These are phyloP conservation scores for Spirogloea muscicola DNA, from an alignment of 139 green algal species.

Conservation along the genomic window DNA sequence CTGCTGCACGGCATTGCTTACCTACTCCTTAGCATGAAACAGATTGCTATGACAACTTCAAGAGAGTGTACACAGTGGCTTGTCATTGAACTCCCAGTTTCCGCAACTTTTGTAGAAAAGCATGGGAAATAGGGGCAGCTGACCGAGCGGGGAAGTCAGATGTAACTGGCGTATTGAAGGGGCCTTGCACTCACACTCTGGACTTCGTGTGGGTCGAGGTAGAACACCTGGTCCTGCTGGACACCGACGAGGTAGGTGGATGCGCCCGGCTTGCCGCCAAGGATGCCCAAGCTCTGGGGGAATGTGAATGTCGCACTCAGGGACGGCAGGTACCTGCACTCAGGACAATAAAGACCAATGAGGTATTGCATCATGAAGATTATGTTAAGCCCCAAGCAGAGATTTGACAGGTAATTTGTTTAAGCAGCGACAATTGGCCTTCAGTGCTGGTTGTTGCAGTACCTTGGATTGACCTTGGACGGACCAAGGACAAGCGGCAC, in stretches of 20 bases:
- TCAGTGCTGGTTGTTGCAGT: neutral
- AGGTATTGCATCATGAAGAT: neutral
- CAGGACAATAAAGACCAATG: too few species aligned
- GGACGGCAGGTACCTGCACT: constrained; percentile 76
- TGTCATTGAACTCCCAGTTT: too few species aligned
- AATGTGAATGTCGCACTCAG: constrained; percentile 66
- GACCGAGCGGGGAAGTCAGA: too few species aligned
- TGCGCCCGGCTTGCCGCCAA: constrained; percentile 74
- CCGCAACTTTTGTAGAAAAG: too few species aligned
- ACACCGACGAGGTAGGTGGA: constrained; percentile 81
- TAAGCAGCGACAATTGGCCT: neutral
- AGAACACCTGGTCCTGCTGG: constrained; percentile 66
- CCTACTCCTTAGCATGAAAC: too few species aligned
- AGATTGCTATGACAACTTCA: too few species aligned
- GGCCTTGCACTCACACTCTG: too few species aligned
- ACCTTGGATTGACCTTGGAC: constrained; percentile 62
- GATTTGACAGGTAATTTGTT: neutral
- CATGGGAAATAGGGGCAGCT: too few species aligned
- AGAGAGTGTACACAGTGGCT: too few species aligned
- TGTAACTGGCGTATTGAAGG: too few species aligned
- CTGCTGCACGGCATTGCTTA: too few species aligned
- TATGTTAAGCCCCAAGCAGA: neutral
- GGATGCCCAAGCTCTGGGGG: constrained; percentile 80
- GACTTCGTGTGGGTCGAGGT: constrained; percentile 75
- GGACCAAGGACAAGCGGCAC: constrained; percentile 78